These are phyloP conservation scores for Heteromeles arbutifolia DNA, from an alignment of 306 rosid species.

Conservation along the genomic window DNA sequence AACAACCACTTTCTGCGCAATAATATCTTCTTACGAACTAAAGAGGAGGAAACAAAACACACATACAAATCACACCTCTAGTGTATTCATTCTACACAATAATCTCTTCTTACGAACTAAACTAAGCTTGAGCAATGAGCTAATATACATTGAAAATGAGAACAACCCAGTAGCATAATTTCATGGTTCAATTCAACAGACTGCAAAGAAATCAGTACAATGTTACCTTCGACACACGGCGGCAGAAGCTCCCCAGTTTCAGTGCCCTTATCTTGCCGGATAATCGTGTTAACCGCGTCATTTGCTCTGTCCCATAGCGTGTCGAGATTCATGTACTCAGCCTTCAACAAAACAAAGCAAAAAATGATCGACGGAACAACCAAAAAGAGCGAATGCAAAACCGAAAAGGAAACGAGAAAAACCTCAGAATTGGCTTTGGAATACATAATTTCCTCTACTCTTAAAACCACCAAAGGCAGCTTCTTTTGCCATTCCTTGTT, in stretches of 20 bases:
- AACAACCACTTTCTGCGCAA: no score
- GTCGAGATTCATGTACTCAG: constrained; percentile 67
- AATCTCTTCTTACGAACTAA: not conserved
- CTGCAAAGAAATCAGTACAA: not conserved
- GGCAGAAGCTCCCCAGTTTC: constrained; percentile 92
- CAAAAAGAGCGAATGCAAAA: constrained; percentile 1
- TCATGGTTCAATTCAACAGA: constrained; percentile 24
- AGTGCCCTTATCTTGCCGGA: constrained; percentile 74
- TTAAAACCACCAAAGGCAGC: constrained; percentile 77
- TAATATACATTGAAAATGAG: constrained; percentile 1
- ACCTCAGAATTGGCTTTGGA: constrained; percentile 99
- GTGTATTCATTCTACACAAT: constrained; percentile 11
- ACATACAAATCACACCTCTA: constrained; percentile 31
- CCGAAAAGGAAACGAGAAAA: constrained; percentile 7
- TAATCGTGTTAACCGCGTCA: constrained; percentile 94
- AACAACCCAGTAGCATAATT: constrained; percentile 5
- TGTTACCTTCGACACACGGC: constrained; percentile 96
- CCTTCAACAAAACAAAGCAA: constrained; percentile 42
- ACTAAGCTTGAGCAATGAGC: not conserved
- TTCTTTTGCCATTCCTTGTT: constrained; percentile 98
- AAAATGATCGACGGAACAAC: constrained; percentile 13
- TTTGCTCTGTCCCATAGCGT: constrained; percentile 91
- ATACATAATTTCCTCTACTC: constrained; percentile 96
- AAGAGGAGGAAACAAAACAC: constrained; percentile 17
- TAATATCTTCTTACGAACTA: no score